phyloP scores from a whole-genome alignment of 1,284 basidiomycete genomes.

The Porodaedalea pini region DNA sequence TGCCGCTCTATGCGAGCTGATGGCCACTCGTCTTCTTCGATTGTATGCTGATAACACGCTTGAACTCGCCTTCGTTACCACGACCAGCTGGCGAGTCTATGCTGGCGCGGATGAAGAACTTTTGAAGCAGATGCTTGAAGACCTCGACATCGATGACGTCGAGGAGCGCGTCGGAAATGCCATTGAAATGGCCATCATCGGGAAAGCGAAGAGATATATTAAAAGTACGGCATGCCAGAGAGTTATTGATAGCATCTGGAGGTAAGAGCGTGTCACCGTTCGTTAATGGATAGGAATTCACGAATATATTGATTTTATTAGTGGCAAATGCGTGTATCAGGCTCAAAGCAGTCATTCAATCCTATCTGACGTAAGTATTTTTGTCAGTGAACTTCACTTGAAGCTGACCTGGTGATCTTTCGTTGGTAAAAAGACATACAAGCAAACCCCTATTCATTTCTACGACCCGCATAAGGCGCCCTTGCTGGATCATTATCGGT shows the following conservation, averaged over 20 bases:
- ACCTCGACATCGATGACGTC: conserved; percentile 66
- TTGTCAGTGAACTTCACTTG: background rate
- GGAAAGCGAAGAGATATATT: conserved; percentile 82
- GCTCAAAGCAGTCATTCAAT: conserved; percentile 83
- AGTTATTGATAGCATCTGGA: conserved; percentile 80
- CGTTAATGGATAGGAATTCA: conserved; percentile 1
- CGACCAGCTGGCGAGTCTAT: conserved; percentile 87
- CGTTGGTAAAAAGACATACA: conserved; percentile 69
- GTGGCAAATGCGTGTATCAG: conserved; percentile 87
- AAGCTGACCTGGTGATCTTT: background rate
- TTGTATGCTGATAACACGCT: conserved; percentile 75
- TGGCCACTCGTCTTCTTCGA: conserved; percentile 80
- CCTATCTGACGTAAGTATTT: conserved; percentile 73
- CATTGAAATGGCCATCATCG: conserved; percentile 87
- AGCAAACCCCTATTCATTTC: conserved; percentile 86
- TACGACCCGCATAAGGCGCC: conserved; percentile 94
- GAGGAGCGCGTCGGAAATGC: conserved; percentile 84
- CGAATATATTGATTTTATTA: conserved; percentile 28
- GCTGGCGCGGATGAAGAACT: conserved; percentile 71
- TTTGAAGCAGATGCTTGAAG: conserved; percentile 60
- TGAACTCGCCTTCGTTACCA: conserved; percentile 74
- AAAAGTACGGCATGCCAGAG: conserved; percentile 84
- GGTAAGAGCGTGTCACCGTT: conserved; percentile 38
- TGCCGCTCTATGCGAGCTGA: conserved; percentile 82
- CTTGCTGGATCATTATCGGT: conserved; percentile 90